A percentile compares a stretch with the other conserved stretches of the same genome.
Evolutionary conservation across 1,284 basidiomycete genomes (phyloP).

Genomic region (Sphaerobolus stellatus): DNA sequence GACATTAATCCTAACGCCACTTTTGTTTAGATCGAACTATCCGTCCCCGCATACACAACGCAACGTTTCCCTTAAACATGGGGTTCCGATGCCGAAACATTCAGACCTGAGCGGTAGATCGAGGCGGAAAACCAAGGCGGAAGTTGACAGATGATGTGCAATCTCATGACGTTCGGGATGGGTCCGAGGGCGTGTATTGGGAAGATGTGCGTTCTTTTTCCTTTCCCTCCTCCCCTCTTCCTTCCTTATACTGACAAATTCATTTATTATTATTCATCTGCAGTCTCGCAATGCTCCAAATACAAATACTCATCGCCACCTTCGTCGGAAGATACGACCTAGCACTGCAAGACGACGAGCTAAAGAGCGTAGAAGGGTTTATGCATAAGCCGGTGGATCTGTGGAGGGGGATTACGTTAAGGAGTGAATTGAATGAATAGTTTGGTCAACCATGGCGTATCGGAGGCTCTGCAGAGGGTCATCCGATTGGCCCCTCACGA

Average conservation of each 20-base stretch:
- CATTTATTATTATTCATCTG: not conserved
- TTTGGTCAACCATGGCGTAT: too few species aligned
- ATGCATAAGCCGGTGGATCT: conserved; percentile 16
- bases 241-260: not conserved
- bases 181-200: conserved; percentile 25
- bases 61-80: conserved; percentile 45
- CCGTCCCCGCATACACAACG: conserved; percentile 43
- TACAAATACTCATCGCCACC: conserved; percentile 29
- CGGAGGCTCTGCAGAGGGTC: too few species aligned
- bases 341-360: conserved; percentile 5
- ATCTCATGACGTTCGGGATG: conserved; percentile 29
- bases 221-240: not conserved
- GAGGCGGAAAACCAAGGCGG: conserved; percentile 20
- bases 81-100: conserved; percentile 45
- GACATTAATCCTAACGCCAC: too few species aligned
- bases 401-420: conserved; percentile 1
- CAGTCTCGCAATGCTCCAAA: conserved; percentile 27
- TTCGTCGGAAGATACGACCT: conserved; percentile 30
- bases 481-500: too few species aligned
- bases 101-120: conserved; percentile 49
- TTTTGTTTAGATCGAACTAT: conserved; percentile 32
- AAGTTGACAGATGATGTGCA: conserved; percentile 19
- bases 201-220: conserved; percentile 12
- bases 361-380: conserved; percentile 15
- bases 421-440: too few species aligned